Evolutionary conservation across 1,284 basidiomycete genomes (phyloP).

Genomic region (Puccinia novopanici): DNA sequence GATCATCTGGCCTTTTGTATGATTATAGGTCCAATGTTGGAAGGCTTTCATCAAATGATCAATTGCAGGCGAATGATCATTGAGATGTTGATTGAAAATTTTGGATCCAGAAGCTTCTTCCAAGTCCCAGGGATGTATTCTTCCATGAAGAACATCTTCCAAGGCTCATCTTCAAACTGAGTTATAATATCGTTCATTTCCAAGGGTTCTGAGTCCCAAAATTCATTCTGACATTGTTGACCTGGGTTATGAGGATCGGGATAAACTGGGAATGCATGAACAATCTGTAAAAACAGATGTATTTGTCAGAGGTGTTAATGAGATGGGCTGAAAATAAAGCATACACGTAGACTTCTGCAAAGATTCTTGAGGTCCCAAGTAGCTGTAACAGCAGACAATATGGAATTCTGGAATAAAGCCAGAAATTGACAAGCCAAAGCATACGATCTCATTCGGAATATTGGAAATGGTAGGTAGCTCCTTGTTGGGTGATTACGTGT

Average conservation of each 20-base stretch:
- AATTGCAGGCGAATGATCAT: not conserved
- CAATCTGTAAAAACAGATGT: not conserved
- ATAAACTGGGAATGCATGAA: not conserved
- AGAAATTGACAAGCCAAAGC: not conserved
- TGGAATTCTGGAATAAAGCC: not conserved
- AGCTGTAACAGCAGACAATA: not conserved
- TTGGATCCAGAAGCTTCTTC: not conserved
- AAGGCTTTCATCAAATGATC: not conserved
- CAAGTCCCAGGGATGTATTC: not conserved
- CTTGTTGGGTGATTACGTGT: not conserved
- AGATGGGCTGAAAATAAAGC: not conserved
- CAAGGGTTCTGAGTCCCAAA: not conserved
- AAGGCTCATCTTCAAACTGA: not conserved
- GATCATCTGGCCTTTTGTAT: not conserved
- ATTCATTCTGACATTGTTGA: not conserved
- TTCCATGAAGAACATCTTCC: not conserved
- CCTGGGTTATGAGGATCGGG: not conserved
- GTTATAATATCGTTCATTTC: not conserved
- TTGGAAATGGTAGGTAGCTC: constrained; percentile 3
- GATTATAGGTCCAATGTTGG: not conserved
- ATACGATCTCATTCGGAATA: not conserved
- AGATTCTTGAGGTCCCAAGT: not conserved
- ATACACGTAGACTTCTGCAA: not conserved
- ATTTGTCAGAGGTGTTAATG: no score
- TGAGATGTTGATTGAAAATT: not conserved